phyloP scores from a whole-genome alignment of 257 asterid genomes.

The Rubia yunnanensis region DNA sequence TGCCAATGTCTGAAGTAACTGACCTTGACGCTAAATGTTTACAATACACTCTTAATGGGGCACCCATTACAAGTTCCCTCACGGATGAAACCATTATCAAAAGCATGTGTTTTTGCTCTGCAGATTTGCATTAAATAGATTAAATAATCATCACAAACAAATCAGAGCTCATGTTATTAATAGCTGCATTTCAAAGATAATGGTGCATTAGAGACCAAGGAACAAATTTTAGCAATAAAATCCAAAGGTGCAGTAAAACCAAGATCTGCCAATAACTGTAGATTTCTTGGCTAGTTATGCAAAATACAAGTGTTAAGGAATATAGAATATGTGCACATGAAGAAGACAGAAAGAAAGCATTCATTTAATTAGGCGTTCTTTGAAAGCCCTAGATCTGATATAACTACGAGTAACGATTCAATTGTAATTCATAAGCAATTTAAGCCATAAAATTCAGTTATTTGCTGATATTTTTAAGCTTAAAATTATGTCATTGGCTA shows the following conservation, averaged over 20 bases:
- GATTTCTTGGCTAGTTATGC: background rate
- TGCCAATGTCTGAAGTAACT: conserved; percentile 42
- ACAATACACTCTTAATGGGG: conserved; percentile 71
- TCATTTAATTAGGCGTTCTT: background rate
- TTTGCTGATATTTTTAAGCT: background rate
- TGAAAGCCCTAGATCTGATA: background rate
- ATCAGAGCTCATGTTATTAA: background rate
- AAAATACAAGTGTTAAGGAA: background rate
- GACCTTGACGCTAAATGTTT: conserved; percentile 64
- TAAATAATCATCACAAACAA: conserved; percentile 12
- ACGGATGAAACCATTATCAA: conserved; percentile 77
- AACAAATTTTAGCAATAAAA: background rate
- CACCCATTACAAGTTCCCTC: conserved; percentile 90
- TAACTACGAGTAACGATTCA: background rate
- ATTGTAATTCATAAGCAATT: background rate
- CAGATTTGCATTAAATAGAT: conserved; percentile 17
- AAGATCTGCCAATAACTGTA: background rate
- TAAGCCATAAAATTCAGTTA: background rate
- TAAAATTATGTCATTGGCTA: conserved; percentile 3
- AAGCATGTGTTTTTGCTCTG: conserved; percentile 56
- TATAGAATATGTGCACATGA: background rate
- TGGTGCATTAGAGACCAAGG: background rate
- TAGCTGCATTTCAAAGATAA: background rate
- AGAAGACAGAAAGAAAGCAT: background rate
- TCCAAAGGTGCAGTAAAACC: background rate